Evolutionary conservation across 2,329 filamentous ascomycete genomes (phyloP).

Genomic region (Botryotinia narcissicola): DNA sequence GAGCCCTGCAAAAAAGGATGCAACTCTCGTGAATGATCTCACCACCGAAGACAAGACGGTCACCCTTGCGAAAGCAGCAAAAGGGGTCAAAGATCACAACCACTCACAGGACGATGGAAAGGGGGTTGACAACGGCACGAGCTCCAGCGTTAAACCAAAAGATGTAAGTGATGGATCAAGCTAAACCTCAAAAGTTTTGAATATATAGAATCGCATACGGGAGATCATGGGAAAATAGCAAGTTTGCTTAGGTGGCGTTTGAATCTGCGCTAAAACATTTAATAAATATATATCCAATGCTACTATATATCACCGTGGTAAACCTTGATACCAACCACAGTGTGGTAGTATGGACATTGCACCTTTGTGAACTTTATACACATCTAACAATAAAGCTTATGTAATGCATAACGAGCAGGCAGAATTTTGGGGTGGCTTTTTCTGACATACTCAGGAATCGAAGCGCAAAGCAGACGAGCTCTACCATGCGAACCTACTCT

Average conservation of each 20-base stretch:
- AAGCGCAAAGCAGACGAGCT: conserved; percentile 43
- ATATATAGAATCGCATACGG: neutral
- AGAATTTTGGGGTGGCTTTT: too few species aligned
- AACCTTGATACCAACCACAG: conserved; percentile 10
- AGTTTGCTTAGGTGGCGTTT: conserved; percentile 23
- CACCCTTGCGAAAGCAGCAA: conserved; percentile 26
- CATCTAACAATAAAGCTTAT: neutral
- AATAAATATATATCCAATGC: neutral
- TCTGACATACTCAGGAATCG: conserved; percentile 20
- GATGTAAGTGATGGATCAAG: conserved; percentile 32
- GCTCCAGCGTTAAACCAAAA: conserved; percentile 1
- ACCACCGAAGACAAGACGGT: conserved; percentile 24
- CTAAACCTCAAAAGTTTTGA: conserved; percentile 7
- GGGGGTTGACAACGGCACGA: neutral
- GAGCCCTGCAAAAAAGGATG: conserved; percentile 32
- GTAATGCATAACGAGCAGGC: neutral
- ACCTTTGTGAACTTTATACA: neutral
- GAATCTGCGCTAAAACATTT: neutral
- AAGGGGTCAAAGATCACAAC: conserved; percentile 18
- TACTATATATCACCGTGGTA: neutral
- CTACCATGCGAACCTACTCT: conserved; percentile 40
- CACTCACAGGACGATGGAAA: conserved; percentile 21
- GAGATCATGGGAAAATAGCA: conserved; percentile 12
- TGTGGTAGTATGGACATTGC: conserved; percentile 5
- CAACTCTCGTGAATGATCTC: conserved; percentile 37